Conservation (phyloP, 495 filamentous ascomycete species). For the Annulohypoxylon stygium region DNA sequence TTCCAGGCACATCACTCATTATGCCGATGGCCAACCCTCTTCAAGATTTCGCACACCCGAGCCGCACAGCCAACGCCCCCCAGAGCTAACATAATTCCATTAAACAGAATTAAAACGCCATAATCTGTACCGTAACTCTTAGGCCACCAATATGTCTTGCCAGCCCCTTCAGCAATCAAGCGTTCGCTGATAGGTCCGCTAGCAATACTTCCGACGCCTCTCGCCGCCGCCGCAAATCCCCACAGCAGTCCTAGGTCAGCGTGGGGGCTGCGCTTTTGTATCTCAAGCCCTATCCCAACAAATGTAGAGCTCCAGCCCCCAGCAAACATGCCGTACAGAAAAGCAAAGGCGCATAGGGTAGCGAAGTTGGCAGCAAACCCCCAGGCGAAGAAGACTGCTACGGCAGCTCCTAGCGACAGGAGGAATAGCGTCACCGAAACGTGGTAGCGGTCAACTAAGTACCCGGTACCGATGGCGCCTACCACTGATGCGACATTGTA, state of each 20-base stretch:
- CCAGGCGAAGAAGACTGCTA: slow-evolving; percentile 77
- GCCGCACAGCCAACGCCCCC: slow-evolving; percentile 34
- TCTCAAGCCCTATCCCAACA: slow-evolving; percentile 69
- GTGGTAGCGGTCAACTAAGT: slow-evolving; percentile 70
- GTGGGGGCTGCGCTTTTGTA: slow-evolving; percentile 62
- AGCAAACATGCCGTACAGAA: slow-evolving; percentile 76
- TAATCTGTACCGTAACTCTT: slow-evolving; percentile 62
- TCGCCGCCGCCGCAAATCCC: slow-evolving; percentile 71
- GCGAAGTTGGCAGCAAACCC: slow-evolving; percentile 68
- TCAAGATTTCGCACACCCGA: slow-evolving; percentile 29
- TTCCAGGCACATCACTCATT: slow-evolving; percentile 15
- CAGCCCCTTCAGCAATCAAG: slow-evolving; percentile 57
- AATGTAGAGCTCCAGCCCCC: slow-evolving; percentile 66
- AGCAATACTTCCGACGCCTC: slow-evolving; percentile 75
- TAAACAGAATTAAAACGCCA: slow-evolving; percentile 67
- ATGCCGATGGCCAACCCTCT: slow-evolving; percentile 36
- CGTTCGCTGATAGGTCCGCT: slow-evolving; percentile 72
- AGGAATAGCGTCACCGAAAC: slow-evolving; percentile 72
- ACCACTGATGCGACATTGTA: slow-evolving; percentile 72
- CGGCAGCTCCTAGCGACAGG: slow-evolving; percentile 67
- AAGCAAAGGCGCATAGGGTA: slow-evolving; percentile 72
- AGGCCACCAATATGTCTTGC: slow-evolving; percentile 27
- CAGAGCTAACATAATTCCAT: slow-evolving; percentile 56
- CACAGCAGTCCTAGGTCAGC: slow-evolving; percentile 66
- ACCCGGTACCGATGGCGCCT: slow-evolving; percentile 70